phyloP scores from a whole-genome alignment of 345 rosid species.

The Eucalyptus marginata region DNA sequence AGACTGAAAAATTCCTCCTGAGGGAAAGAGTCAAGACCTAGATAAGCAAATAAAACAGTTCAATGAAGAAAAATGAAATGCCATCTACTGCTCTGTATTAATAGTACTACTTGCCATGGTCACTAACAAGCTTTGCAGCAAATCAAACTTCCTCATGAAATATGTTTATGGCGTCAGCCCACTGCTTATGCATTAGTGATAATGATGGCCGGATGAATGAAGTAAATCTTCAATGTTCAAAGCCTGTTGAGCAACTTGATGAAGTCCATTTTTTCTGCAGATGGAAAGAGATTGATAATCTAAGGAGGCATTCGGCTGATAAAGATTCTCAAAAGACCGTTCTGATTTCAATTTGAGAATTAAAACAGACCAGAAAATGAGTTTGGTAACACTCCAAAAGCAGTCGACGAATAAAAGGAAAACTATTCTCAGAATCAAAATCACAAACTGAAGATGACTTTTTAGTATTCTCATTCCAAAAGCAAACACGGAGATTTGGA shows the following conservation, averaged over 20 bases:
- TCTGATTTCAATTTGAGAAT: not conserved
- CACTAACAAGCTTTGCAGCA: conserved; percentile 55
- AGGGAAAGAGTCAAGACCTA: conserved; percentile 74
- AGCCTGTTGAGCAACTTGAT: conserved; percentile 94
- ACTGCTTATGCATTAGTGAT: conserved; percentile 74
- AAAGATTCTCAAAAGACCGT: not conserved
- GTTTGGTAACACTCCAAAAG: not conserved
- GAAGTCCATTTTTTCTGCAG: conserved; percentile 78
- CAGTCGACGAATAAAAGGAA: not conserved
- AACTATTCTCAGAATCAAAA: not conserved
- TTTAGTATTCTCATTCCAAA: not conserved
- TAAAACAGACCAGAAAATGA: not conserved
- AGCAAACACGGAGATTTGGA: not conserved
- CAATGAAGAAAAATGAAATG: not conserved
- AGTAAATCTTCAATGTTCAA: conserved; percentile 82
- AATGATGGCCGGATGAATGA: conserved; percentile 62
- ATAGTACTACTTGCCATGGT: conserved; percentile 47
- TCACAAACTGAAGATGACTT: not conserved
- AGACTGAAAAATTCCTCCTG: conserved; percentile 88
- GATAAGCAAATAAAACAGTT: not conserved
- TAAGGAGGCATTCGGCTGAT: not conserved
- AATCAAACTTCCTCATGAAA: conserved; percentile 73
- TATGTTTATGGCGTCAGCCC: conserved; percentile 74
- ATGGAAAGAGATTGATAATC: not conserved
- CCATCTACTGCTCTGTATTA: not conserved